A percentile compares a stretch with the other conserved stretches of the same genome.
phyloP scores from a whole-genome alignment of 2,329 filamentous ascomycete genomes.

The Parastagonospora avenae region DNA sequence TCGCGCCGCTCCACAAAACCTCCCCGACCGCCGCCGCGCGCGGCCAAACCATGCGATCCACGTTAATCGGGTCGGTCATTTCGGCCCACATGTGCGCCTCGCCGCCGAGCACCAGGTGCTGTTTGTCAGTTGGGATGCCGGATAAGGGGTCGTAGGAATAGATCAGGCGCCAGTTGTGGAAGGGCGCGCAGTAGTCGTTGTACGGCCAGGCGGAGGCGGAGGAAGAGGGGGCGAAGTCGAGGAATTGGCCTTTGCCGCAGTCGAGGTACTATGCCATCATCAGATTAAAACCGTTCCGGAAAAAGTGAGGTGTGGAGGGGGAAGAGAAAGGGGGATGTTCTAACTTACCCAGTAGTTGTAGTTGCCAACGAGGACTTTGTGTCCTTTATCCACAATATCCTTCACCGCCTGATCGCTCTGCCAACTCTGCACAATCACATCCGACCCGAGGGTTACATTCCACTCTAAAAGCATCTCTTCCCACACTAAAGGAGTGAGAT shows the following conservation, averaged over 20 bases:
- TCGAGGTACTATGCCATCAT: slow-evolving; percentile 69
- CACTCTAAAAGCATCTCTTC: slow-evolving; percentile 83
- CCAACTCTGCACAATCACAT: slow-evolving; percentile 83
- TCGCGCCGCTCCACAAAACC: slow-evolving; percentile 77
- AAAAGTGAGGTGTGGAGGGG: background rate
- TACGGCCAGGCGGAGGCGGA: slow-evolving; percentile 68
- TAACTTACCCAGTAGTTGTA: slow-evolving; percentile 72
- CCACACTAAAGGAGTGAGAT: slow-evolving; percentile 80
- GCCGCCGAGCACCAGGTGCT: slow-evolving; percentile 75
- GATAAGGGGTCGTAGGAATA: slow-evolving; percentile 79
- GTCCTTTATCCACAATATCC: slow-evolving; percentile 64
- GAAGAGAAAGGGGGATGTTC: background rate
- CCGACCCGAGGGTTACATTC: slow-evolving; percentile 73
- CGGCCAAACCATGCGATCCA: slow-evolving; percentile 81
- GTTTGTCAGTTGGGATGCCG: slow-evolving; percentile 66
- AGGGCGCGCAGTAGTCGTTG: slow-evolving; percentile 78
- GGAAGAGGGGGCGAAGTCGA: slow-evolving; percentile 67
- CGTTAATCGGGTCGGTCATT: slow-evolving; percentile 72
- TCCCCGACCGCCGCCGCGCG: slow-evolving; percentile 75
- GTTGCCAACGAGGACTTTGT: slow-evolving; percentile 75
- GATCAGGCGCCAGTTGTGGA: slow-evolving; percentile 80
- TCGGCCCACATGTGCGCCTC: slow-evolving; percentile 85
- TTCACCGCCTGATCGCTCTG: slow-evolving; percentile 67
- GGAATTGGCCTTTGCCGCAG: slow-evolving; percentile 80
- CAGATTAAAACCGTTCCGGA: background rate